Conservation (phyloP, 2,329 filamentous ascomycete genomes). For the Diatrype stigma region DNA sequence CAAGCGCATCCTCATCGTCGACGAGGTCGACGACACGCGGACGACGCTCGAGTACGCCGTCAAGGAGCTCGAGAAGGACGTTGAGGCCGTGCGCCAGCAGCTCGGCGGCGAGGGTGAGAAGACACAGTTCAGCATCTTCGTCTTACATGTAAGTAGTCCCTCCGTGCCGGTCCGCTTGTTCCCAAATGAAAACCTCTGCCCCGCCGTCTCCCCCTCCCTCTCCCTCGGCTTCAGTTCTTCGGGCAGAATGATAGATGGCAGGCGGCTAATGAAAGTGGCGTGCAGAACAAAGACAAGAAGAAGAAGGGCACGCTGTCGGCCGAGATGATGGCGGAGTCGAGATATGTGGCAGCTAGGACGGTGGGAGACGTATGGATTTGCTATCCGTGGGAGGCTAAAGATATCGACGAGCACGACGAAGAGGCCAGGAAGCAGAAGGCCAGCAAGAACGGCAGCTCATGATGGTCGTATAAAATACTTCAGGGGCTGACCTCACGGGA, state of each 20-base stretch:
- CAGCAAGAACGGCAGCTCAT: slow-evolving; percentile 22
- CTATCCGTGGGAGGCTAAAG: slow-evolving; percentile 95
- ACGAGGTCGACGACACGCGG: slow-evolving; percentile 79
- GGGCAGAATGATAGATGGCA: background rate
- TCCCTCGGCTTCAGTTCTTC: slow-evolving; percentile 1
- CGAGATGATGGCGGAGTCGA: slow-evolving; percentile 67
- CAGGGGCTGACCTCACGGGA: slow-evolving; percentile 1
- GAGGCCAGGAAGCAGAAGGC: slow-evolving; percentile 52
- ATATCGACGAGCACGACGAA: slow-evolving; percentile 89
- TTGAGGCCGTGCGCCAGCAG: slow-evolving; percentile 72
- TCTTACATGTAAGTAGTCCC: slow-evolving; percentile 73
- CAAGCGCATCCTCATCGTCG: slow-evolving; percentile 80
- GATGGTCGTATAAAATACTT: background rate
- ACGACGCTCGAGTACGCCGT: slow-evolving; percentile 80
- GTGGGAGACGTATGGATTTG: slow-evolving; percentile 97
- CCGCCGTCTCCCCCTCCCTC: slow-evolving; percentile 4
- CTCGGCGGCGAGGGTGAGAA: slow-evolving; percentile 64
- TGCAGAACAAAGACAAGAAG: slow-evolving; percentile 88
- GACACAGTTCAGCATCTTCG: slow-evolving; percentile 92
- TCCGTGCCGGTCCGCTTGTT: background rate
- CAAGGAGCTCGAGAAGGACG: slow-evolving; percentile 80
- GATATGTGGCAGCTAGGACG: slow-evolving; percentile 83
- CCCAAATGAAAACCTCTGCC: background rate
- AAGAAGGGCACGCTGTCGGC: slow-evolving; percentile 86
- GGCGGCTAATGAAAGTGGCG: slow-evolving; percentile 1